Percentiles rank a stretch among this genome's conserved stretches.
Conservation (phyloP, 2,329 filamentous ascomycete species). For the Fusarium sp. region DNA sequence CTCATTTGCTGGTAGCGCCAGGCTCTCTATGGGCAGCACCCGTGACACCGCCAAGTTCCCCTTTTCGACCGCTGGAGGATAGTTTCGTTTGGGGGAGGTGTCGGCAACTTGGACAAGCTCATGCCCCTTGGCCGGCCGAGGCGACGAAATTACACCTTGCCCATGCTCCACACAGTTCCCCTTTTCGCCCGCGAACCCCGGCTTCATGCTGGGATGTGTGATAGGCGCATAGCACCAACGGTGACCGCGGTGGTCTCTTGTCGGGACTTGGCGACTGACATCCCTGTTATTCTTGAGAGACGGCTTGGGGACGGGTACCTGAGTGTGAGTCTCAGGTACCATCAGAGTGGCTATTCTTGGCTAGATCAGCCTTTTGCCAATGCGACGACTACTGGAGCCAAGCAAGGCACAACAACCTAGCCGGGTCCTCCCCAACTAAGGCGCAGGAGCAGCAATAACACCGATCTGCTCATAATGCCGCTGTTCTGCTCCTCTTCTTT, state of each 20-base stretch:
- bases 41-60: not conserved
- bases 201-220: conserved; percentile 27
- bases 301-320: conserved; percentile 34
- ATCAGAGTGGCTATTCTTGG: conserved; percentile 32
- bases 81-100: conserved; percentile 23
- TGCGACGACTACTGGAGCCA: conserved; percentile 32
- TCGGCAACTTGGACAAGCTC: conserved; percentile 16
- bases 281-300: conserved; percentile 35
- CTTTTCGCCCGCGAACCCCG: conserved; percentile 37
- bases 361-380: conserved; percentile 34
- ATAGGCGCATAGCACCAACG: conserved; percentile 43
- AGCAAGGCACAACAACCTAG: conserved; percentile 30
- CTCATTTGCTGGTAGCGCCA: conserved; percentile 31
- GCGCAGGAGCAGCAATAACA: conserved; percentile 51
- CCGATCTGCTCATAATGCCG: conserved; percentile 47
- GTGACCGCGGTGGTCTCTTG: conserved; percentile 41
- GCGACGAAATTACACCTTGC: conserved; percentile 43
- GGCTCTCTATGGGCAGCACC: conserved; percentile 2
- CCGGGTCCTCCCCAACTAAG: conserved; percentile 8
- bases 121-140: conserved; percentile 29
- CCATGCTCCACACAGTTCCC: conserved; percentile 42
- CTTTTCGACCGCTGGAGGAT: not conserved
- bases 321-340: conserved; percentile 36
- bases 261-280: conserved; percentile 29
- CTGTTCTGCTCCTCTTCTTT: conserved; percentile 42